A percentile compares a stretch with the other conserved stretches of the same genome.
Evolutionary conservation across 805 yeast species (phyloP).

Genomic region (Zygotorulaspora sp.): DNA sequence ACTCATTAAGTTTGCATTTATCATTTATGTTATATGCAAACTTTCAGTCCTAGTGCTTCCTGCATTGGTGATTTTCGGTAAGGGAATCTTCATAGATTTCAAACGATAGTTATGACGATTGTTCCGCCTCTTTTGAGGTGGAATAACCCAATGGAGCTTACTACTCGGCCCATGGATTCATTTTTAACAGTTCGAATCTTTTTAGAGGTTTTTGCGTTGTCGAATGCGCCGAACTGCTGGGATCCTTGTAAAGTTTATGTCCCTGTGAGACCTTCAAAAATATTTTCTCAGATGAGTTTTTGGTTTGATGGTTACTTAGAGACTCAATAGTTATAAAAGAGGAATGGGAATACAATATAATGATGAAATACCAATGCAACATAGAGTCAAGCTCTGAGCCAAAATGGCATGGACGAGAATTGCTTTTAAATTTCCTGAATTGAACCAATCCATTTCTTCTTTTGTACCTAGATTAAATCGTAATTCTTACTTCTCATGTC

Average conservation of each 20-base stretch:
- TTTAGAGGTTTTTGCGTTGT: slow-evolving; percentile 47
- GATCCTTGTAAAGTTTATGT: no score
- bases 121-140: slow-evolving; percentile 29
- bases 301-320: neutral
- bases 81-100: slow-evolving; percentile 47
- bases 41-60: slow-evolving; percentile 21
- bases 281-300: slow-evolving; percentile 5
- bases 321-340: neutral
- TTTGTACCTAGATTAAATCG: no score
- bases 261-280: no score
- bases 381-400: slow-evolving; percentile 90
- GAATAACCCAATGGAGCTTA: slow-evolving; percentile 82
- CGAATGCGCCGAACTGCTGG: slow-evolving; percentile 59
- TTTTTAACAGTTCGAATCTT: slow-evolving; percentile 31
- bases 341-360: slow-evolving; percentile 22
- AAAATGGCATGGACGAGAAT: slow-evolving; percentile 59
- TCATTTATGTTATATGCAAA: slow-evolving; percentile 4
- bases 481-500: no score
- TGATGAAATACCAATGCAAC: slow-evolving; percentile 79
- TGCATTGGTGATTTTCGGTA: slow-evolving; percentile 49
- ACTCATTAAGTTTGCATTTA: slow-evolving; percentile 32
- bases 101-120: slow-evolving; percentile 77
- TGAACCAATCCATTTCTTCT: slow-evolving; percentile 1
- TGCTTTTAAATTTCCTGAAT: slow-evolving; percentile 39
- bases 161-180: slow-evolving; percentile 62